Base-by-base conservation (phyloP, 192 early-diverging fungal genomes). In the Mortierella alpina region DNA sequence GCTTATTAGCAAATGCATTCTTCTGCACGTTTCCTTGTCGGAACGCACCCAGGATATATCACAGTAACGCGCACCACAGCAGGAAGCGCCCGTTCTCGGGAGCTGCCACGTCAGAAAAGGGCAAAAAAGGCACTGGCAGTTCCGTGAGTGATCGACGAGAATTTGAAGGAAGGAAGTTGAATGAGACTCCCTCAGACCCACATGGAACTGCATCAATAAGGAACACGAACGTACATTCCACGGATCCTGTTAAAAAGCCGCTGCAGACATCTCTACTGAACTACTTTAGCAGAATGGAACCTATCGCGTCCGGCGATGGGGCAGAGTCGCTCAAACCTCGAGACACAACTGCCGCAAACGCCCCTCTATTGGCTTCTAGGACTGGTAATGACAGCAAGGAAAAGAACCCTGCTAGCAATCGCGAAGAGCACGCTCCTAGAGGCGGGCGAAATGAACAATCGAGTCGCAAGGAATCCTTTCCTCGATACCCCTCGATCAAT, bases 1-100 rank as follows among this genome's bases (percentile, higher is more conserved):
- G 77, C 55, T 47, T 80, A 13, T 23, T 80, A 11, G 77, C 77
- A 6, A 72, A 80, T 18, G 77, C 77, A 4, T 80, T 80, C 59
- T 80, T 80, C 66, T 58, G 60, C 60, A 80, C 77, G 7, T 80
- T 68, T 45, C 77, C 77, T 1, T 54, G 48, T 8, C 54, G 72
- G 40, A 67, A 67, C 45, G n/a, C 41, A 10, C 59, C 57, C 15
- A 12, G 12, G 18, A 59, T 49, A 11, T 5, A 23, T 23, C 14
- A 4, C 50, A 23, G 17, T 6, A 49, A 69, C 7, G 8, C 45
- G 13, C 40, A 22, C 49, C 23, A 20, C 41, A 17, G 20, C 45
- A 13, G 58, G 65, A 66, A 66, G 23, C 49, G 65, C 41, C n/a
- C n/a, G 13, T 18, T n/a, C 41, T 15, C 39, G 11, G 59, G 46